Percentiles rank a stretch among this genome's conserved stretches.
Conservation (phyloP, 208 protist genomes). For the Jaenimonas drosophilae region DNA sequence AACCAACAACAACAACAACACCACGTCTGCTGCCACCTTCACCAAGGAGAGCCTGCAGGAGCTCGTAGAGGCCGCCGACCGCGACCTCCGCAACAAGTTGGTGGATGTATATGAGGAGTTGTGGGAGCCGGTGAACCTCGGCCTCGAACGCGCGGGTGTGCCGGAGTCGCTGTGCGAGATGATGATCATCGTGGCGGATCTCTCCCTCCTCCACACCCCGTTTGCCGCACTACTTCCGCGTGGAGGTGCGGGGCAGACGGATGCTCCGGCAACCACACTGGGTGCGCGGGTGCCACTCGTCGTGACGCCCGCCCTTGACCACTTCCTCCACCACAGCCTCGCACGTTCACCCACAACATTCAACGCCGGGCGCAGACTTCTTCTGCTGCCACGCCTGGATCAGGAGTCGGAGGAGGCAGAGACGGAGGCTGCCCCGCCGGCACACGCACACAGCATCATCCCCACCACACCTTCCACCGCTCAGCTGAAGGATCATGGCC, state of each 20-base stretch:
- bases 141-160: slow-evolving; percentile 22
- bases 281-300: slow-evolving; percentile 47
- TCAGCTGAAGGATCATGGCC: too few species aligned
- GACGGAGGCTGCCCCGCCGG: too few species aligned
- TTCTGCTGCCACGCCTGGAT: too few species aligned
- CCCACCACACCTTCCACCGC: too few species aligned
- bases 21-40: too few species aligned
- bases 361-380: too few species aligned
- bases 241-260: not conserved
- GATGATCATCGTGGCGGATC: slow-evolving; percentile 69
- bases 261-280: slow-evolving; percentile 11
- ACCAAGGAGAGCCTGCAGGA: too few species aligned
- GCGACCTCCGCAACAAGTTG: slow-evolving; percentile 25
- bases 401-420: too few species aligned
- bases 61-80: slow-evolving; percentile 16
- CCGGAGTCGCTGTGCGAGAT: slow-evolving; percentile 34
- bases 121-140: slow-evolving; percentile 48
- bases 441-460: too few species aligned
- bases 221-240: slow-evolving; percentile 51
- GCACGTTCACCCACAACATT: too few species aligned
- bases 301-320: slow-evolving; percentile 53
- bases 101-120: slow-evolving; percentile 68
- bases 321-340: slow-evolving; percentile 42
- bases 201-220: slow-evolving; percentile 60
- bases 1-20: too few species aligned